Evolutionary conservation across 129 eudicot species (phyloP), one percentile per base, ranked within the genome.

Genomic region (Erigeron canadensis): DNA sequence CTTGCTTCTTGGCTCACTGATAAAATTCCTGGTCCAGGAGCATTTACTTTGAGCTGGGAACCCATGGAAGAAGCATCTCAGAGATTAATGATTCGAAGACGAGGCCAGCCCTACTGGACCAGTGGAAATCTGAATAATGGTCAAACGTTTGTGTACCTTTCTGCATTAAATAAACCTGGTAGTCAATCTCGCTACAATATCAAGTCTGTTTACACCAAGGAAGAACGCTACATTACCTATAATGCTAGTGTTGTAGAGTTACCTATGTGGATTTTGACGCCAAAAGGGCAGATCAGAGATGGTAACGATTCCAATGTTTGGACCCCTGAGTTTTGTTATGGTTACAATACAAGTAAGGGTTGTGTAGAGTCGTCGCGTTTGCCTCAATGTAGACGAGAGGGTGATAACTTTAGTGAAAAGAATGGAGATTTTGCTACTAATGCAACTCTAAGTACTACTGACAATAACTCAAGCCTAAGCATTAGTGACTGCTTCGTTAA

Each of bases 291-390:
- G n/a, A 6, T 61, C 37, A 38, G 8, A 61, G 45, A 61, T 15
- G 44, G 13, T 12, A 12, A 16, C 16, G 19, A 61, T 37, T 28
- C 42, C 11, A 8, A 1, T 37, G 34, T 15, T 5, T 61, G 44
- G 66, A 61, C 43, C 43, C 66, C 66, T 37, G 45, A 60, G 17
- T 60, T 60, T 28, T 60, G 65, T 60, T 60, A 37, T 19, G 66
- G 66, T 9, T 37, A 28, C 2, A 5, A 61, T 11, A 13, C 19
- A 15, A 5, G 5, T 13, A 61, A 4, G 4, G 66, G 65, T 13
- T 61, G 44, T 19, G 42, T 12, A 19, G 21, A 34, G 19, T 8
- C 18, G 19, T 61, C 43, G 18, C 34, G 19, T 61, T 34, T 61
- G 18, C 10, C 18, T 2, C 19, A 28, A 61, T 37, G 66, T 37